phyloP scores from a whole-genome alignment of 2,329 filamentous ascomycete genomes.

The Aureobasidium vineae region DNA sequence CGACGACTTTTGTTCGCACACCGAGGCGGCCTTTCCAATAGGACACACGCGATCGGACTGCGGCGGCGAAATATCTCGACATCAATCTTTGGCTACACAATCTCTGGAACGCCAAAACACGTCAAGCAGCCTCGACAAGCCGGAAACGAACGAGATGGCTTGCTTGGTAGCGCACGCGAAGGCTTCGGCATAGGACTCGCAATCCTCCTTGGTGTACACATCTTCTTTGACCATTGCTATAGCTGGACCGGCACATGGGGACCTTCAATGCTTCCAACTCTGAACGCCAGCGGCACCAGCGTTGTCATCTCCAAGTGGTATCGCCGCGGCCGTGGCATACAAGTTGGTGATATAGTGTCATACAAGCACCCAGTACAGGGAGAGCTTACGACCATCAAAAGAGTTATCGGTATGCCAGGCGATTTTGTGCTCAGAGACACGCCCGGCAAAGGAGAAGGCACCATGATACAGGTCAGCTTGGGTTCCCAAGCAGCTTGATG shows the following conservation, averaged over 20 bases:
- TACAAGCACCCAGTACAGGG: constrained; percentile 70
- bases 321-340: constrained; percentile 63
- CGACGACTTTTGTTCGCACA: constrained; percentile 6
- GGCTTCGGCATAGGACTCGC: constrained; percentile 14
- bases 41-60: background rate
- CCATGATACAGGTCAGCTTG: constrained; percentile 63
- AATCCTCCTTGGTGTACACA: constrained; percentile 35
- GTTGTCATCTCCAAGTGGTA: constrained; percentile 67
- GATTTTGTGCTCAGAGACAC: constrained; percentile 70
- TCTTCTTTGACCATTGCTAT: constrained; percentile 56
- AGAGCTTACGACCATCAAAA: constrained; percentile 64
- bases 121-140: background rate
- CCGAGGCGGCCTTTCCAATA: background rate
- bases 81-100: constrained; percentile 18
- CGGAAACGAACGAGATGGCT: background rate
- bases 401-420: constrained; percentile 59
- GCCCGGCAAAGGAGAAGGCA: constrained; percentile 46
- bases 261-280: constrained; percentile 86
- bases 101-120: background rate
- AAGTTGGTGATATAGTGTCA: constrained; percentile 80
- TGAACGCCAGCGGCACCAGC: constrained; percentile 65
- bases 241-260: constrained; percentile 62
- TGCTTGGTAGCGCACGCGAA: background rate
- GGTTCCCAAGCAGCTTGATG: no score
- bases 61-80: constrained; percentile 3